Percentiles rank a stretch among this genome's conserved stretches.
Evolutionary conservation across 805 yeast species (phyloP).

Genomic region (Kluyveromyces siamensis): DNA sequence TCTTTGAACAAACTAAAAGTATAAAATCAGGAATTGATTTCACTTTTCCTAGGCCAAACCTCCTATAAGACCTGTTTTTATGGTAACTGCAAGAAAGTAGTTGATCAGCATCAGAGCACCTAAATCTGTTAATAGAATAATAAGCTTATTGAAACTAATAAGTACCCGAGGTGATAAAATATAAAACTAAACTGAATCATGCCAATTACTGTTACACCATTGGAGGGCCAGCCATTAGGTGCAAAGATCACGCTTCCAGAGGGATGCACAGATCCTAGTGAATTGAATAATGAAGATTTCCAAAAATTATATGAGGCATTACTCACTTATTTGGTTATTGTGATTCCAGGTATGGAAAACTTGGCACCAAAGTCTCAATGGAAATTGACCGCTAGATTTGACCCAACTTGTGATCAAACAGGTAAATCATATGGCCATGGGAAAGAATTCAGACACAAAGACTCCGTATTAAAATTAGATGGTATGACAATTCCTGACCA

Average conservation of each 20-base stretch:
- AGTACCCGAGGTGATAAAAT: too few species aligned
- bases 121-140: too few species aligned
- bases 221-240: slow-evolving; percentile 44
- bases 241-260: slow-evolving; percentile 57
- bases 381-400: slow-evolving; percentile 65
- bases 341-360: slow-evolving; percentile 62
- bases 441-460: slow-evolving; percentile 56
- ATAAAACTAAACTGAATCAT: slow-evolving; percentile 1
- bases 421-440: slow-evolving; percentile 76
- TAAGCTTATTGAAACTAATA: too few species aligned
- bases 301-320: slow-evolving; percentile 52
- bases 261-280: slow-evolving; percentile 66
- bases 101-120: too few species aligned
- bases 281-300: slow-evolving; percentile 59
- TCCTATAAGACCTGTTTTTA: too few species aligned
- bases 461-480: slow-evolving; percentile 68
- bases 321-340: slow-evolving; percentile 59
- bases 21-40: neutral
- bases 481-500: slow-evolving; percentile 71
- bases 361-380: slow-evolving; percentile 71
- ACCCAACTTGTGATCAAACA: slow-evolving; percentile 48
- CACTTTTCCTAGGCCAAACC: neutral
- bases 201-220: slow-evolving; percentile 14
- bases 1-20: too few species aligned
- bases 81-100: too few species aligned